Percentiles rank a stretch among this genome's conserved stretches.
Evolutionary conservation across 257 asterid genomes (phyloP).

Genomic region (Nicotiana knightiana): DNA sequence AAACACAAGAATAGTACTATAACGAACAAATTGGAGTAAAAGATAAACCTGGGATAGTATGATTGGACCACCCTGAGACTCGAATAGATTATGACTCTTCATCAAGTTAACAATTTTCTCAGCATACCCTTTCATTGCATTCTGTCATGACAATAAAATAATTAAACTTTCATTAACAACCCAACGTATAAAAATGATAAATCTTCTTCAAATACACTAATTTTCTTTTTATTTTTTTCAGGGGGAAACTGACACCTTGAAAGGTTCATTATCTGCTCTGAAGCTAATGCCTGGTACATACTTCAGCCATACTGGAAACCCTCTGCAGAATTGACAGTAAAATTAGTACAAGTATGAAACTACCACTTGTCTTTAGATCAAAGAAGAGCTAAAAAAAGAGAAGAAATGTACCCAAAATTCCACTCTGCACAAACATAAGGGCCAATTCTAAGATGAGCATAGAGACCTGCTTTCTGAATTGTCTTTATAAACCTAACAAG

Average conservation of each 20-base stretch:
- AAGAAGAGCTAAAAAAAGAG: neutral
- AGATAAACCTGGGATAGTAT: slow-evolving; percentile 24
- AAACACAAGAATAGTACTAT: neutral
- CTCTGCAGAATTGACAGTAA: slow-evolving; percentile 11
- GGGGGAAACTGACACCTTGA: slow-evolving; percentile 15
- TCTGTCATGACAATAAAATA: slow-evolving; percentile 15
- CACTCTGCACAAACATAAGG: slow-evolving; percentile 32
- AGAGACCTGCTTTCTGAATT: slow-evolving; percentile 25
- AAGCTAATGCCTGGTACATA: slow-evolving; percentile 27
- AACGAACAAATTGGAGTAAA: neutral
- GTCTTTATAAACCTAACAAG: slow-evolving; percentile 24
- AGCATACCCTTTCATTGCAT: slow-evolving; percentile 26
- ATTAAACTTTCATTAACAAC: neutral
- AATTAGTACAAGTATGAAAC: neutral
- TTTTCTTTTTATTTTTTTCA: neutral
- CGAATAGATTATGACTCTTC: slow-evolving; percentile 25
- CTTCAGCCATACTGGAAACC: slow-evolving; percentile 31
- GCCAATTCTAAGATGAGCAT: slow-evolving; percentile 27
- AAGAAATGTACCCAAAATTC: slow-evolving; percentile 22
- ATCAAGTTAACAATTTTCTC: slow-evolving; percentile 25
- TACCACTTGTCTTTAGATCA: neutral
- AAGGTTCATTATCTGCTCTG: slow-evolving; percentile 29
- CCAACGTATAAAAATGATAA: neutral
- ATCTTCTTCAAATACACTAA: neutral
- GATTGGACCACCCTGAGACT: slow-evolving; percentile 31